Percentiles rank a stretch among this genome's conserved stretches.
phyloP scores from a whole-genome alignment of 257 asterid genomes.

The Lantana camara region DNA sequence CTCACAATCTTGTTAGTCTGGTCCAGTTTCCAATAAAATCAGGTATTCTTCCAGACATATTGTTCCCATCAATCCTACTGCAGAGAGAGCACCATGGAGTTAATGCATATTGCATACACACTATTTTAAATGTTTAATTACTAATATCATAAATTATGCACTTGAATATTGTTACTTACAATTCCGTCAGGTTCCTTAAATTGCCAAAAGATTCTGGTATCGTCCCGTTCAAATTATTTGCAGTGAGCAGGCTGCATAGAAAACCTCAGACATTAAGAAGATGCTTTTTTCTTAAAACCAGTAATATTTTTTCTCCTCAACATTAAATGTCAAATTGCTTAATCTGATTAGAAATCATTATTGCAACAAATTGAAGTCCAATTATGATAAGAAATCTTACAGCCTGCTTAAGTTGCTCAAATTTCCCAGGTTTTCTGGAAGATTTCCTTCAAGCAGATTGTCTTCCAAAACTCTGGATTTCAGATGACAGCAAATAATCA shows the following conservation, averaged over 20 bases:
- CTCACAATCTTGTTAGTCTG: slow-evolving; percentile 59
- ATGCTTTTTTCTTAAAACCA: background rate
- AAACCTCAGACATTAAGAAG: slow-evolving; percentile 28
- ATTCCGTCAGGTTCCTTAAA: slow-evolving; percentile 69
- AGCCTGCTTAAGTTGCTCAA: slow-evolving; percentile 62
- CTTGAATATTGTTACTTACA: slow-evolving; percentile 57
- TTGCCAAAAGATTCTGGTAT: slow-evolving; percentile 63
- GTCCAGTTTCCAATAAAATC: slow-evolving; percentile 83
- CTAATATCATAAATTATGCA: background rate
- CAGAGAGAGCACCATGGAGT: slow-evolving; percentile 37
- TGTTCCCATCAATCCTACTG: slow-evolving; percentile 88
- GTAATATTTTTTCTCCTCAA: too few relatives aligned
- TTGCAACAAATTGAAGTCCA: too few relatives aligned
- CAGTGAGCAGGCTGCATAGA: slow-evolving; percentile 72
- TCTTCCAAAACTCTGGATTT: slow-evolving; percentile 67
- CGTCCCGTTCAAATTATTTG: slow-evolving; percentile 73
- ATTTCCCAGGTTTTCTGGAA: slow-evolving; percentile 64
- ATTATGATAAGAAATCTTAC: slow-evolving; percentile 50
- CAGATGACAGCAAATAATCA: slow-evolving; percentile 30
- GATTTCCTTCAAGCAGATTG: slow-evolving; percentile 81
- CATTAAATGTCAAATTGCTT: too few relatives aligned
- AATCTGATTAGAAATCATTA: too few relatives aligned
- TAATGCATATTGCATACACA: background rate
- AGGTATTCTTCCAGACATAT: slow-evolving; percentile 71
- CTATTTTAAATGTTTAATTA: background rate